These are phyloP conservation scores for Ophiocordyceps robertsii DNA, from an alignment of 2,329 filamentous ascomycete genomes.

Conservation along the genomic window DNA sequence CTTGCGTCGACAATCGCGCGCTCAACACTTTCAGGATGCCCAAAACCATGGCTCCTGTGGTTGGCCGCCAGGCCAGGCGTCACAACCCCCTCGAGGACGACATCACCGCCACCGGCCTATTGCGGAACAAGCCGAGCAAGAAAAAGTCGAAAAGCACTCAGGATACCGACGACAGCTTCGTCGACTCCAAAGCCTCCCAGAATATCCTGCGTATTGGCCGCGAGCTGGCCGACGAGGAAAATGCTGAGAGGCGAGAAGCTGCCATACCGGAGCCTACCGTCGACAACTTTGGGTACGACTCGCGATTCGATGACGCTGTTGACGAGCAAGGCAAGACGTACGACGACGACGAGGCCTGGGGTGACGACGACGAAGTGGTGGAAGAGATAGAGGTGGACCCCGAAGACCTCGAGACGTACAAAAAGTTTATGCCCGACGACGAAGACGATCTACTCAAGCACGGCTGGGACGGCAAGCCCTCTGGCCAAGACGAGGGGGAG, in stretches of 20 bases:
- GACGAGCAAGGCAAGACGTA: slow-evolving; percentile 27
- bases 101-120: slow-evolving; percentile 53
- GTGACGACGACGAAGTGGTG: slow-evolving; percentile 61
- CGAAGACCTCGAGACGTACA: slow-evolving; percentile 78
- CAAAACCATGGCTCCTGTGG: slow-evolving; percentile 53
- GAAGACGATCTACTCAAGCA: slow-evolving; percentile 62
- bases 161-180: slow-evolving; percentile 54
- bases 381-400: slow-evolving; percentile 75
- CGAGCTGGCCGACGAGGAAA: slow-evolving; percentile 73
- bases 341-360: slow-evolving; percentile 57
- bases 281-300: slow-evolving; percentile 65
- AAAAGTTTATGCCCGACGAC: slow-evolving; percentile 69
- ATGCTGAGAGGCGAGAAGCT: slow-evolving; percentile 19
- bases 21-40: slow-evolving; percentile 46
- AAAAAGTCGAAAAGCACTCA: slow-evolving; percentile 49
- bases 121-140: slow-evolving; percentile 65
- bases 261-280: slow-evolving; percentile 24
- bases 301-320: slow-evolving; percentile 49
- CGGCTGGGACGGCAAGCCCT: slow-evolving; percentile 36
- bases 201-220: slow-evolving; percentile 85
- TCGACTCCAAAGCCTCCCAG: slow-evolving; percentile 78
- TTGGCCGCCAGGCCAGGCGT: slow-evolving; percentile 46
- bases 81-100: slow-evolving; percentile 92
- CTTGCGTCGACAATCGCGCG: background rate
- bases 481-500: slow-evolving; percentile 31